phyloP scores from a whole-genome alignment of 1,139 yeast genomes.

The Trichomonascaceae sp. region DNA sequence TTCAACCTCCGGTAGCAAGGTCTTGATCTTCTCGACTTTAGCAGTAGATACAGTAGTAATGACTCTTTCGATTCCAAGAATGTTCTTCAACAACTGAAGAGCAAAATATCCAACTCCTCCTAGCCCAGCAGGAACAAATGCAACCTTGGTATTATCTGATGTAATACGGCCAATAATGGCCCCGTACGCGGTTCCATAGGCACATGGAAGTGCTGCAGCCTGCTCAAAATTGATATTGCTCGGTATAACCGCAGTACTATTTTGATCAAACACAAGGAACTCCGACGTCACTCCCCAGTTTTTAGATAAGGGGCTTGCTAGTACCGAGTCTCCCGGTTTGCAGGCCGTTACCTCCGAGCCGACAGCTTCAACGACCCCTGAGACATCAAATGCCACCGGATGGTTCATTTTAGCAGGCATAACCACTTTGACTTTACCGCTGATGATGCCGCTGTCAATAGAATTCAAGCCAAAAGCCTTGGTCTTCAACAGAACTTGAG shows the following conservation, averaged over 20 bases:
- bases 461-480: constrained; percentile 65
- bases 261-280: not conserved
- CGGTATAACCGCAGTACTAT: not conserved
- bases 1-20: too few species aligned
- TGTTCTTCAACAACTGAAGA: constrained; percentile 8
- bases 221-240: constrained; percentile 3
- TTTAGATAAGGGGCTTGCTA: constrained; percentile 17
- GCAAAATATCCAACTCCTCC: constrained; percentile 12
- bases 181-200: constrained; percentile 2
- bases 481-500: constrained; percentile 48
- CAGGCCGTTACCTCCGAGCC: constrained; percentile 50
- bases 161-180: not conserved
- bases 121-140: constrained; percentile 12
- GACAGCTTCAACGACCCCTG: constrained; percentile 54
- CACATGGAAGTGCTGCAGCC: too few species aligned
- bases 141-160: constrained; percentile 1
- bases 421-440: not conserved
- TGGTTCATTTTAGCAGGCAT: constrained; percentile 42
- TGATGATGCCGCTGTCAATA: constrained; percentile 55
- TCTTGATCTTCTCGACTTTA: constrained; percentile 9
- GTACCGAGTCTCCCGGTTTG: constrained; percentile 49
- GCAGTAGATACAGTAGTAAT: constrained; percentile 11
- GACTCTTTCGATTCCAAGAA: constrained; percentile 6
- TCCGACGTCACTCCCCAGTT: not conserved
- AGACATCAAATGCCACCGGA: constrained; percentile 34